Evolutionary conservation across 768 basidiomycete species (phyloP), one percentile per base, ranked within the genome.

Genomic region (Gyrodon lividus): DNA sequence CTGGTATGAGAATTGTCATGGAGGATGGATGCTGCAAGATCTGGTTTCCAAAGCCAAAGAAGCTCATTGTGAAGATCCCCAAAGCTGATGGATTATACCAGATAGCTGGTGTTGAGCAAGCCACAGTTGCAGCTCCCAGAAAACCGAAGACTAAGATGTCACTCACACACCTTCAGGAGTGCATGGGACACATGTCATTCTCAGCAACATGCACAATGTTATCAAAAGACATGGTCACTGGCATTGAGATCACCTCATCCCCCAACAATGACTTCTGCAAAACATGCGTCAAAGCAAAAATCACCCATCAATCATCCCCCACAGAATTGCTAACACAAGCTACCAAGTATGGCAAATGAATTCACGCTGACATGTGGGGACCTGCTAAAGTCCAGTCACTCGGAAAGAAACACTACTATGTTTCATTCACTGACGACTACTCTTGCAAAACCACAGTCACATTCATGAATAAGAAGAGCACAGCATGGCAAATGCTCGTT

Each of bases 341-440:
- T 5, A 17, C 41, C 20, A 48, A 49, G 44, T 47, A 37, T 19
- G 49, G 33, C 2, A 55, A 63, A 22, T 40, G 50, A n/a, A 57
- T 40, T 57, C 59, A 46, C 54, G 48, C 54, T 51, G 67, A 74
- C 54, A 54, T 74, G 0, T 74, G 70, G 67, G 70, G 71, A 31
- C 67, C 67, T 1, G 60, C 61, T 1, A 34, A 20, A 0, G 55
- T 60, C 2, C 19, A 56, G 1, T 63, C 64, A 3, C 49, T 62
- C 1, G 60, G 64, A 0, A 65, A 69, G 23, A 47, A 60, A 4
- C 24, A 40, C 1, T 77, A 77, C 43, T 70, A 69, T 38, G 47
- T 63, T 9, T 69, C 64, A 0, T 77, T 71, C 50, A 74, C 60
- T 0, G 73, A 77, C 41, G 69, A 76, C 37, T 50, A 60, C 23